phyloP scores from a whole-genome alignment of 129 eudicot genomes.

The Centella asiatica region DNA sequence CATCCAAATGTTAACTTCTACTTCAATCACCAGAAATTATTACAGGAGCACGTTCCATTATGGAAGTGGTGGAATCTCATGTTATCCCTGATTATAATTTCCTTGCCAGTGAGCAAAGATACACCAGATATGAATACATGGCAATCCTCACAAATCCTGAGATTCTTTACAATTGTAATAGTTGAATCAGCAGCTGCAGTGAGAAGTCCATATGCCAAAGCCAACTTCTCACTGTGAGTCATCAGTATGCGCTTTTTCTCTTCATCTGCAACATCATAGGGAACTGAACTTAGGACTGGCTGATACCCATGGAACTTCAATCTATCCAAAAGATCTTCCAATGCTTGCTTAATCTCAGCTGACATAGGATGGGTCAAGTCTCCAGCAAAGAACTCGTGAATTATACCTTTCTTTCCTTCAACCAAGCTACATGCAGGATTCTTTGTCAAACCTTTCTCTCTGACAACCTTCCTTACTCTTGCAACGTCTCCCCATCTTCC shows the following conservation, averaged over 20 bases:
- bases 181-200: constrained; percentile 17
- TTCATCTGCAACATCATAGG: constrained; percentile 51
- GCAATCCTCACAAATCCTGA: constrained; percentile 68
- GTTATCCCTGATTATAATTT: constrained; percentile 61
- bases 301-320: constrained; percentile 37
- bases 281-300: constrained; percentile 36
- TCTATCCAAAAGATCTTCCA: constrained; percentile 31
- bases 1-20: too few relatives aligned
- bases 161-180: constrained; percentile 55
- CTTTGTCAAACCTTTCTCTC: constrained; percentile 40
- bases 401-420: constrained; percentile 47
- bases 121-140: constrained; percentile 61
- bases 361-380: constrained; percentile 40
- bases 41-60: constrained; percentile 54
- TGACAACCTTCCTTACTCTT: constrained; percentile 35
- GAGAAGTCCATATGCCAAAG: constrained; percentile 50
- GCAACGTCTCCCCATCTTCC: constrained; percentile 52
- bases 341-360: constrained; percentile 25
- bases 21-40: constrained; percentile 55
- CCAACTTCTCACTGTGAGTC: constrained; percentile 62
- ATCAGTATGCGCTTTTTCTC: constrained; percentile 50
- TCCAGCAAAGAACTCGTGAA: constrained; percentile 54
- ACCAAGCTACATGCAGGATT: constrained; percentile 52
- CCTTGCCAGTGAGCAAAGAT: constrained; percentile 42
- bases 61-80: constrained; percentile 58